Percentiles rank a stretch among this genome's conserved stretches.
phyloP scores from a whole-genome alignment of 139 green algal genomes.

The Chlamydomonas sp. region DNA sequence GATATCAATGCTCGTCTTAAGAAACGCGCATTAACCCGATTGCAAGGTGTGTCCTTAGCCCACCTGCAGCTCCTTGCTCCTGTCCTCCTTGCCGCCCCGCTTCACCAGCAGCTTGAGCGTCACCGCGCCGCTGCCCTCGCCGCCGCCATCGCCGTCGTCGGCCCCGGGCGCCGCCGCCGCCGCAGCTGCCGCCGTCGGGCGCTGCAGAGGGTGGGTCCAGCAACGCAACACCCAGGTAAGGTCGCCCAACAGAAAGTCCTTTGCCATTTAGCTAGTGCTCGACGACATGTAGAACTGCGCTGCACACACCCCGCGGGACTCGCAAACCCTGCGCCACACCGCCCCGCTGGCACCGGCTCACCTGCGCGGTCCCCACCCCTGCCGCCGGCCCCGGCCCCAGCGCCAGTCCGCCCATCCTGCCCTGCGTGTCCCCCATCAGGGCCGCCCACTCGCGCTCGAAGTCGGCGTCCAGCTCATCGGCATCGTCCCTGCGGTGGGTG shows the following conservation, averaged over 20 bases:
- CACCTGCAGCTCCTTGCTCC: conserved; percentile 52
- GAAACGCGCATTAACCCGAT: background rate
- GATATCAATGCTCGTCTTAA: conserved; percentile 9
- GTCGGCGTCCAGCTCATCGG: conserved; percentile 70
- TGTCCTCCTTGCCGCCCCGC: conserved; percentile 65
- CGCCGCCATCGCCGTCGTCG: background rate
- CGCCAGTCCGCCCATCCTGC: background rate
- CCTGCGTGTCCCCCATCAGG: conserved; percentile 59
- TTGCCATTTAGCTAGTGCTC: background rate
- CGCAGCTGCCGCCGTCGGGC: background rate
- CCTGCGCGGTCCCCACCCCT: background rate
- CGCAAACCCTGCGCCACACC: background rate
- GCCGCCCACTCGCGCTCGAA: conserved; percentile 78
- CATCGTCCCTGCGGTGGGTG: conserved; percentile 2
- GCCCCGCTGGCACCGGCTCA: background rate
- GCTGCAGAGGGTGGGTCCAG: background rate
- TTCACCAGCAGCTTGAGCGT: conserved; percentile 71
- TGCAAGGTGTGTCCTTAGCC: background rate
- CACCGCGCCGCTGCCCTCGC: conserved; percentile 11
- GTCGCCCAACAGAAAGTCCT: background rate
- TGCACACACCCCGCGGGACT: background rate
- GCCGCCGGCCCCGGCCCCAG: background rate
- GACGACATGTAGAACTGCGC: background rate
- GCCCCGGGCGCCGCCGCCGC: background rate
- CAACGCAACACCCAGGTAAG: background rate